These are phyloP conservation scores for Venustampulla echinocandica DNA, from an alignment of 495 filamentous ascomycete species.

Conservation along the genomic window DNA sequence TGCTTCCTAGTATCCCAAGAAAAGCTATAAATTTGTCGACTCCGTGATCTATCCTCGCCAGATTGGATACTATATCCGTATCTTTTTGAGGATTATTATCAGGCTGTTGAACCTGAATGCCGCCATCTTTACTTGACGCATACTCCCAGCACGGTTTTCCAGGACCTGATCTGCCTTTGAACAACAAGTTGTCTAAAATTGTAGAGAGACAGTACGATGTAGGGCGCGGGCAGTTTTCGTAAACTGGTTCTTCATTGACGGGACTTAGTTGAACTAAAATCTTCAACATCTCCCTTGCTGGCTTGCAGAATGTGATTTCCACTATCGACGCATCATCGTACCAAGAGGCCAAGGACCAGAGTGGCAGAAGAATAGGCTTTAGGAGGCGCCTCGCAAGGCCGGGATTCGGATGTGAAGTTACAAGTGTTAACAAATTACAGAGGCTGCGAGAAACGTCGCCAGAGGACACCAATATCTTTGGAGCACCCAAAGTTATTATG, in stretches of 20 bases:
- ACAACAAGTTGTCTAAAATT: slow-evolving; percentile 35
- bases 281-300: slow-evolving; percentile 34
- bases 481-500: slow-evolving; percentile 25
- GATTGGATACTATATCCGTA: neutral
- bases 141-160: slow-evolving; percentile 11
- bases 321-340: slow-evolving; percentile 22
- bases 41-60: slow-evolving; percentile 36
- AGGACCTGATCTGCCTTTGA: slow-evolving; percentile 26
- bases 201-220: slow-evolving; percentile 30
- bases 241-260: slow-evolving; percentile 19
- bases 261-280: slow-evolving; percentile 36
- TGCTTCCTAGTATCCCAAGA: slow-evolving; percentile 40
- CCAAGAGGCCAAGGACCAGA: slow-evolving; percentile 62
- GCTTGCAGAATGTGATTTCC: slow-evolving; percentile 24
- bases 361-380: slow-evolving; percentile 50
- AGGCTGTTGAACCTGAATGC: slow-evolving; percentile 14
- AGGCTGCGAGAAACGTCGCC: slow-evolving; percentile 41
- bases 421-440: slow-evolving; percentile 46
- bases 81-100: neutral
- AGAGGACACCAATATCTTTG: slow-evolving; percentile 27
- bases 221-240: neutral
- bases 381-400: slow-evolving; percentile 63
- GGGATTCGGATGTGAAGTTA: slow-evolving; percentile 63
- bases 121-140: slow-evolving; percentile 3
- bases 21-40: slow-evolving; percentile 48